Evolutionary conservation across 163 green algal genomes (phyloP), one percentile per base, ranked within the genome.

Genomic region (Prototheca cutis): DNA sequence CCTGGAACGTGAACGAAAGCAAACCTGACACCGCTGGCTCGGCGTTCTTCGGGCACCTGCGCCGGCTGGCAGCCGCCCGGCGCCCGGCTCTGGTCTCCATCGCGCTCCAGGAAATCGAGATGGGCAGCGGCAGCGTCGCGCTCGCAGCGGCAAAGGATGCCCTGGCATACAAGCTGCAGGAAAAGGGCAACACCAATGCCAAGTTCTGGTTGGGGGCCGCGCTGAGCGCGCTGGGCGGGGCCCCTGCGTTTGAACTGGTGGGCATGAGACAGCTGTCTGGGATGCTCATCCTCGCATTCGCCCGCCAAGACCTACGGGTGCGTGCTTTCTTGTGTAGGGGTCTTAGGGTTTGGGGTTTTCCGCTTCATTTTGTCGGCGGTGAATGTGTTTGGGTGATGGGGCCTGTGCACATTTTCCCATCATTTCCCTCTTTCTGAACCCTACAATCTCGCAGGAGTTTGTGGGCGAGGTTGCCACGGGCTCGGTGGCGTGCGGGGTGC

Each of bases 61-160:
- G 54, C 15, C 45, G 79, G 45, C 33, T 72, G 0, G 69, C 70
- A 0, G 40, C 42, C 6, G 42, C 49, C 3, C 76, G 21, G 27
- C 7, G 27, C 27, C 27, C 74, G 13, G 63, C 83, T 54, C 58
- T 96, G 28, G 80, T 89, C 6, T 70, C 85, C 29, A 60, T 96
- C 8, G 84, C 72, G 0, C 69, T 96, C 56, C 90, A 97, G 70
- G 90, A 97, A 65, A 82, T 97, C 10, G 90, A 96, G 73, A 91
- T 95, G 82, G 89, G 90, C 49, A 82, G 81, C 18, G 66, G 70
- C 52, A 84, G 73, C 51, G 83, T 98, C 36, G 87, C 81, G 4
- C 61, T 81, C 23, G 84, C 87, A 30, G 81, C 80, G 0, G 84
- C 80, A 24, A 82, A 84, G 39, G 71, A 88, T 24, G 58, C 74